Conservation (phyloP, 1,284 basidiomycete genomes). For the Sporisorium exsertum region DNA sequence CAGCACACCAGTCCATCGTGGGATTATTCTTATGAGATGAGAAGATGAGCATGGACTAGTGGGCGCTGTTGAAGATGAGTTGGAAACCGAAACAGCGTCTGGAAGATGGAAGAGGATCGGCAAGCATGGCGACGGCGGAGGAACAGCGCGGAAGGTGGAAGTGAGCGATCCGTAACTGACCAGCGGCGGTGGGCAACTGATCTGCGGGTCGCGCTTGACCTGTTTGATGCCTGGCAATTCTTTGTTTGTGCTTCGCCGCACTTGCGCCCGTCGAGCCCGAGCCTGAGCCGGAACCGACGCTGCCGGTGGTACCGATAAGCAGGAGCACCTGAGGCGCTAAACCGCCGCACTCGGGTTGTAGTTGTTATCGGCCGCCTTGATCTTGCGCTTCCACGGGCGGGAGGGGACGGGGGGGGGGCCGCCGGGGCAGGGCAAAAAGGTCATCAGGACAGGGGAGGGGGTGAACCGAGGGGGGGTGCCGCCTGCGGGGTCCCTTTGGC, state of each 20-base stretch:
- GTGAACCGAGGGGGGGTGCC: too few species aligned
- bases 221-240: background rate
- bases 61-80: too few species aligned
- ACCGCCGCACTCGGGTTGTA: constrained; percentile 34
- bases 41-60: background rate
- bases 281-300: background rate
- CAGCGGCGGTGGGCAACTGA: constrained; percentile 6
- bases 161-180: constrained; percentile 12
- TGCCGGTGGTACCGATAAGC: constrained; percentile 7
- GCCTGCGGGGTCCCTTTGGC: constrained; percentile 63
- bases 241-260: background rate
- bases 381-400: constrained; percentile 25
- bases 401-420: too few species aligned
- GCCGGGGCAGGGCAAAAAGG: too few species aligned
- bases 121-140: constrained; percentile 33
- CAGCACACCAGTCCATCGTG: background rate
- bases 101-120: constrained; percentile 4
- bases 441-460: too few species aligned
- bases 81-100: too few species aligned
- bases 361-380: constrained; percentile 36
- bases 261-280: background rate
- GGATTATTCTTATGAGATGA: too few species aligned
- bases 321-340: constrained; percentile 21
- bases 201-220: background rate
- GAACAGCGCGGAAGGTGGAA: constrained; percentile 9